Evolutionary conservation across 2,329 filamentous ascomycete species (phyloP), one percentile per base, ranked within the genome.

Genomic region (Trichoderma simmonsii): DNA sequence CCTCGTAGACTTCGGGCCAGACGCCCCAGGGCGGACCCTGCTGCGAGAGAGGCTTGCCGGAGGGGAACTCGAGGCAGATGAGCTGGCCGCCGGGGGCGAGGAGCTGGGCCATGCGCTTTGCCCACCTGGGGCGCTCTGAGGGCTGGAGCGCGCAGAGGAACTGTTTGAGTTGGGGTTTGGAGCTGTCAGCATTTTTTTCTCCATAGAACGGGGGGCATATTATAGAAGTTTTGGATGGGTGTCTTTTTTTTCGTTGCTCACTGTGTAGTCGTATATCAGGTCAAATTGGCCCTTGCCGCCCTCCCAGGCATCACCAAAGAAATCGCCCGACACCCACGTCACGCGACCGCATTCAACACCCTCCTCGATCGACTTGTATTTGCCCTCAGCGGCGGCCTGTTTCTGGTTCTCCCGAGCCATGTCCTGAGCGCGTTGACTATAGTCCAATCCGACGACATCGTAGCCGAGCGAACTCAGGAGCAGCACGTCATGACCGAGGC

Each of bases 401-500:
- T 75, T 76, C 72, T 84, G 80, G 51, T 85, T 85, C 74, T 83
- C 81, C 70, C 81, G 78, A 2, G 88, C 88, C 39, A 82, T 82
- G 12, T 84, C 80, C 9, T 85, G 75, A 3, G 85, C 86, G 15
- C 76, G 77, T 9, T 83, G 77, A 59, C 90, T 90, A 70, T 88
- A 86, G 78, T 97, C 94, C 2, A 97, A 82, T 0, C 93, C 94
- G 77, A 89, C 90, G 1, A 90, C 89, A 81, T 97, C 91, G 79
- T 93, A 96, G 1, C 94, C 94, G 77, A 91, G 89, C 11, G 89
- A 88, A 64, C 90, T 88, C 59, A 97, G 86, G 48, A 97, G 84
- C 11, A 93, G 85, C 2, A 94, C 92, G 82, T 97, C 94, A 78
- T 96, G 92, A 6, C 94, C 94, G 61, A 88, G 87, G 0, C 94